Percentiles rank a stretch among this genome's conserved stretches.
These are phyloP conservation scores for Scedosporium apiospermum DNA, from an alignment of 2,329 filamentous ascomycete species.

Conservation along the genomic window DNA sequence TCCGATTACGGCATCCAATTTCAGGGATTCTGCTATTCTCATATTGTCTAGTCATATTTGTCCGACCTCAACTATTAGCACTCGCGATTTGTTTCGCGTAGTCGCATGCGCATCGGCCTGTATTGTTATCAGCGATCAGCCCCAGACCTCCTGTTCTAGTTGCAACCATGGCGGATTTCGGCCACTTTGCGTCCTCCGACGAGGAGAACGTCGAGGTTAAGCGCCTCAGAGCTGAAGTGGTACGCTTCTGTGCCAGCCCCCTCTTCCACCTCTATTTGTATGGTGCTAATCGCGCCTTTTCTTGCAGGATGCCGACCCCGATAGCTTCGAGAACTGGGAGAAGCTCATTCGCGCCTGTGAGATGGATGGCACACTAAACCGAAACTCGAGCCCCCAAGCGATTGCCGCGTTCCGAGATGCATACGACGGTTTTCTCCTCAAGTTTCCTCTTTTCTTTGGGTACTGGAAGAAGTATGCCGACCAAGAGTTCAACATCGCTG, in stretches of 20 bases:
- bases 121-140: neutral
- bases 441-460: constrained; percentile 91
- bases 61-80: neutral
- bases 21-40: neutral
- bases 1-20: neutral
- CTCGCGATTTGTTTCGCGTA: neutral
- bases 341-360: constrained; percentile 79
- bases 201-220: constrained; percentile 77
- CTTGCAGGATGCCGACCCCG: constrained; percentile 56
- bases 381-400: constrained; percentile 91
- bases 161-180: constrained; percentile 57
- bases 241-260: constrained; percentile 34
- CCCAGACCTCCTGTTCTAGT: neutral
- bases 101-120: neutral
- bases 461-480: constrained; percentile 99
- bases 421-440: constrained; percentile 87
- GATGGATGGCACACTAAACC: constrained; percentile 87
- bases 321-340: constrained; percentile 94
- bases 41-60: neutral
- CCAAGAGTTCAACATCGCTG: constrained; percentile 91
- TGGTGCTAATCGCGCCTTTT: neutral
- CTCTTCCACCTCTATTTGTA: too few relatives aligned
- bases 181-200: constrained; percentile 37
- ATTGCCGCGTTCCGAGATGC: constrained; percentile 78
- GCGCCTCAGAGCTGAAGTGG: constrained; percentile 68